A percentile compares a stretch with the other conserved stretches of the same genome.
phyloP scores from a whole-genome alignment of 2,329 filamentous ascomycete species.

The Leptographium wingfieldii region DNA sequence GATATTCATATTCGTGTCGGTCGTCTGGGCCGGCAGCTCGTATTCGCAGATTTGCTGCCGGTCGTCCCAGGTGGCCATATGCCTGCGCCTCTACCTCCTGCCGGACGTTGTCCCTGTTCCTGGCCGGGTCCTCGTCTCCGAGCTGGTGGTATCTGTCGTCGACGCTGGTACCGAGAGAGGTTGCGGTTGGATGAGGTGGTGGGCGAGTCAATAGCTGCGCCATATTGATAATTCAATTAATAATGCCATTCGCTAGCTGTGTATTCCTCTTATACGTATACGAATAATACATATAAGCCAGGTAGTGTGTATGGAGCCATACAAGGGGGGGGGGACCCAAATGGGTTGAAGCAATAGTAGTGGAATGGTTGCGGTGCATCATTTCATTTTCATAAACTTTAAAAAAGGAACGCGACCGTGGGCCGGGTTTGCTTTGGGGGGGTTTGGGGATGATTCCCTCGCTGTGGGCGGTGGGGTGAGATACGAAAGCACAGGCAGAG shows the following conservation, averaged over 20 bases:
- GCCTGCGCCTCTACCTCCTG: neutral
- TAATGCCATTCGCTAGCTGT: slow-evolving; percentile 1
- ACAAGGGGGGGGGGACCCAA: neutral
- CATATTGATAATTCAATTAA: slow-evolving; percentile 27
- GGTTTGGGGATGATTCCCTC: neutral
- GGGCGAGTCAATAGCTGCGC: slow-evolving; percentile 16
- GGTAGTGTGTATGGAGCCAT: slow-evolving; percentile 20
- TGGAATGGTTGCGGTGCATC: neutral
- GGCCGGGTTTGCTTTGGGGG: slow-evolving; percentile 17
- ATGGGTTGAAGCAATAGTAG: neutral
- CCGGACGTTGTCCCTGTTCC: neutral
- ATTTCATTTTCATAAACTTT: neutral
- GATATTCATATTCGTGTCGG: neutral
- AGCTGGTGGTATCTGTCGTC: slow-evolving; percentile 1
- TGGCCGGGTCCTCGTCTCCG: neutral
- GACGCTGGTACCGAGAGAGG: neutral
- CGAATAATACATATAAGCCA: neutral
- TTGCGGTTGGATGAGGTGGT: neutral
- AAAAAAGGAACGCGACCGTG: slow-evolving; percentile 18
- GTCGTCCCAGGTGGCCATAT: neutral
- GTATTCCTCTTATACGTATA: slow-evolving; percentile 13
- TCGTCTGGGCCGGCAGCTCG: neutral
- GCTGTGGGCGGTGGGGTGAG: neutral
- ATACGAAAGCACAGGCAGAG: neutral
- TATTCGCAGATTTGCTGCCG: neutral